Evolutionary conservation across 2,329 filamentous ascomycete genomes (phyloP).

Genomic region (Aplosporella prunicola): DNA sequence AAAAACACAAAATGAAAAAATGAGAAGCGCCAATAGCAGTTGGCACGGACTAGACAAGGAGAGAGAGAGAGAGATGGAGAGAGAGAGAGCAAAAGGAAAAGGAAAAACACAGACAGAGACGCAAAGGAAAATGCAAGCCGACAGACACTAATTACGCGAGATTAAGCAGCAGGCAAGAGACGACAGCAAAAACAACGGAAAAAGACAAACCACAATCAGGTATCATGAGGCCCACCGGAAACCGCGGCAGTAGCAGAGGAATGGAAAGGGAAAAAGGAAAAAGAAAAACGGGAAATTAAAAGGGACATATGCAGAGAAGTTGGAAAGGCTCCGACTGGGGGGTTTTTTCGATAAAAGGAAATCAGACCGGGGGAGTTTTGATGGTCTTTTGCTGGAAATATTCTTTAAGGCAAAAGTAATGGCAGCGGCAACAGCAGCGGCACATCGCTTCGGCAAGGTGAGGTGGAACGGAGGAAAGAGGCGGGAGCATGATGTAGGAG

Average conservation of each 20-base stretch:
- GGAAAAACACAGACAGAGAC: not conserved
- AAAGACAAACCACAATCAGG: not conserved
- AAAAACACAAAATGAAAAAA: not conserved
- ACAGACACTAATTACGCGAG: too few relatives aligned
- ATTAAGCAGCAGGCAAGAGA: not conserved
- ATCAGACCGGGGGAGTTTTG: not conserved
- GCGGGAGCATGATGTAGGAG: too few relatives aligned
- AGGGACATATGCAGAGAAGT: not conserved
- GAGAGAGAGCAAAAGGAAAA: not conserved
- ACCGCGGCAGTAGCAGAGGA: too few relatives aligned
- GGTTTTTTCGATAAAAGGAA: not conserved
- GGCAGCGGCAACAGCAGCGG: too few relatives aligned
- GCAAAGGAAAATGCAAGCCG: not conserved
- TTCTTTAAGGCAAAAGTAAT: too few relatives aligned
- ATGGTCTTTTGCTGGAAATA: not conserved
- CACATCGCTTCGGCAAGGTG: too few relatives aligned
- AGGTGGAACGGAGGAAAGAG: too few relatives aligned
- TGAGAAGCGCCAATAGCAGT: not conserved
- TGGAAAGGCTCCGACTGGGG: not conserved
- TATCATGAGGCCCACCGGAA: slow-evolving; percentile 1
- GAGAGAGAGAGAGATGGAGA: not conserved
- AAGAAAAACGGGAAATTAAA: not conserved
- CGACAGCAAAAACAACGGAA: not conserved
- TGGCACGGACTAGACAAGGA: not conserved
- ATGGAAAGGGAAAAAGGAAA: not conserved